Conservation (phyloP, 805 yeast genomes). For the Yamadazyma scolyti region DNA sequence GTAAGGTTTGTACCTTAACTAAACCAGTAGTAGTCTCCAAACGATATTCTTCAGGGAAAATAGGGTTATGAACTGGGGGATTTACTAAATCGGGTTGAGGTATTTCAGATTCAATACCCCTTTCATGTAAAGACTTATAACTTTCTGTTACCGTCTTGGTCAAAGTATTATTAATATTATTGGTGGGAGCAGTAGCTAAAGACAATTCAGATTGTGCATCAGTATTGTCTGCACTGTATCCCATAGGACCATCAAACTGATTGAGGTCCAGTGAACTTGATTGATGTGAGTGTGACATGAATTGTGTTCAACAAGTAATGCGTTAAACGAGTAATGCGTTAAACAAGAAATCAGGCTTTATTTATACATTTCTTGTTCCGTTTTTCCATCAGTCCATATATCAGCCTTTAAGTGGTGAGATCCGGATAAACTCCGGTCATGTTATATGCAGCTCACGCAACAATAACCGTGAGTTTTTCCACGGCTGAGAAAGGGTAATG, state of each 20-base stretch:
- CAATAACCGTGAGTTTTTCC: slow-evolving; percentile 1
- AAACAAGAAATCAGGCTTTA: too few species aligned
- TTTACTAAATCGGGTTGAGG: slow-evolving; percentile 50
- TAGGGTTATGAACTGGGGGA: slow-evolving; percentile 53
- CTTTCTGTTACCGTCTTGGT: slow-evolving; percentile 59
- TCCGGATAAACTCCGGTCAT: too few species aligned
- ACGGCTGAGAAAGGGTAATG: slow-evolving; percentile 1
- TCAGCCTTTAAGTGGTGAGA: too few species aligned
- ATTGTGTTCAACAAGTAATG: too few species aligned
- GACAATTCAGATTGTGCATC: slow-evolving; percentile 11
- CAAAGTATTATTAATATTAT: slow-evolving; percentile 2
- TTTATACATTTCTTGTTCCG: too few species aligned
- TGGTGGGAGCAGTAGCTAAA: slow-evolving; percentile 4
- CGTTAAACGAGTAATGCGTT: too few species aligned
- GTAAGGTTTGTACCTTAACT: slow-evolving; percentile 75
- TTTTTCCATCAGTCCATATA: too few species aligned
- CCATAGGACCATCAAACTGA: slow-evolving; percentile 6
- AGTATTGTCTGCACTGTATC: slow-evolving; percentile 5
- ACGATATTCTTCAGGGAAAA: slow-evolving; percentile 91
- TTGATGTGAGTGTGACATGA: slow-evolving; percentile 4
- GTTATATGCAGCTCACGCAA: too few species aligned
- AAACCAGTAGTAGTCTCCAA: slow-evolving; percentile 85
- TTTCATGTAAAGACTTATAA: slow-evolving; percentile 57
- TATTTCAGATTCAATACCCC: slow-evolving; percentile 55
- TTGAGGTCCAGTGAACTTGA: slow-evolving; percentile 5